phyloP scores from a whole-genome alignment of 306 rosid genomes.

The Dryas drummondii region DNA sequence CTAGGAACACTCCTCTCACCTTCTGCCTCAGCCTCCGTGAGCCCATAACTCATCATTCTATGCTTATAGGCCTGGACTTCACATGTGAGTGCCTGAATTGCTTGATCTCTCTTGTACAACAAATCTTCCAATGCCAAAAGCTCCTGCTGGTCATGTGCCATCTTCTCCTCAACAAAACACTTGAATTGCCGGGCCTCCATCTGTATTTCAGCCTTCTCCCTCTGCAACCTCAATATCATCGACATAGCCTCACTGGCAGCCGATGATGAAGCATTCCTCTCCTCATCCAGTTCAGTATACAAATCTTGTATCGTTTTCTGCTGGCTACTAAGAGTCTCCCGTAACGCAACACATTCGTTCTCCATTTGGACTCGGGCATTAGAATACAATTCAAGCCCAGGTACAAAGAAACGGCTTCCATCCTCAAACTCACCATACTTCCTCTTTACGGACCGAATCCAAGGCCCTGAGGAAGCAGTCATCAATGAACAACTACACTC shows the following conservation, averaged over 20 bases:
- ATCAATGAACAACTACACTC: constrained; percentile 56
- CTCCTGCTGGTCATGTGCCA: constrained; percentile 86
- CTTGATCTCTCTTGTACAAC: constrained; percentile 88
- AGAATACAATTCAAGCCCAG: constrained; percentile 35
- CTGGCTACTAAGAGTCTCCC: constrained; percentile 75
- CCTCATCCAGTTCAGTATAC: constrained; percentile 85
- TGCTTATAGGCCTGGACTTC: constrained; percentile 92
- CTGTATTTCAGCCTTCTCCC: constrained; percentile 98
- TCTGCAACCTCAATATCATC: constrained; percentile 93
- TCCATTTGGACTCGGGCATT: constrained; percentile 64
- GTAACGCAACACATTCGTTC: constrained; percentile 77
- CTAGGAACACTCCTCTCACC: constrained; percentile 33
- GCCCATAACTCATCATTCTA: constrained; percentile 91
- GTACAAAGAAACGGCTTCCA: constrained; percentile 40
- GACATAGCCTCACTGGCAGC: constrained; percentile 99
- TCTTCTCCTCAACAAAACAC: constrained; percentile 86
- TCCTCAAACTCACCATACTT: constrained; percentile 68
- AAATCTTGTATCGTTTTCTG: constrained; percentile 69
- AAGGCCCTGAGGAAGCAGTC: constrained; percentile 50
- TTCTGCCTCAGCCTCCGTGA: constrained; percentile 69
- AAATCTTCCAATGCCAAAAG: constrained; percentile 72
- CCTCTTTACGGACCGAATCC: constrained; percentile 84
- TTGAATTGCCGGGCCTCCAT: constrained; percentile 98
- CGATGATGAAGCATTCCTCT: constrained; percentile 85
- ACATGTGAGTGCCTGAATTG: constrained; percentile 82